These are phyloP conservation scores for Ricinus communis DNA, from an alignment of 345 rosid genomes.

Conservation along the genomic window DNA sequence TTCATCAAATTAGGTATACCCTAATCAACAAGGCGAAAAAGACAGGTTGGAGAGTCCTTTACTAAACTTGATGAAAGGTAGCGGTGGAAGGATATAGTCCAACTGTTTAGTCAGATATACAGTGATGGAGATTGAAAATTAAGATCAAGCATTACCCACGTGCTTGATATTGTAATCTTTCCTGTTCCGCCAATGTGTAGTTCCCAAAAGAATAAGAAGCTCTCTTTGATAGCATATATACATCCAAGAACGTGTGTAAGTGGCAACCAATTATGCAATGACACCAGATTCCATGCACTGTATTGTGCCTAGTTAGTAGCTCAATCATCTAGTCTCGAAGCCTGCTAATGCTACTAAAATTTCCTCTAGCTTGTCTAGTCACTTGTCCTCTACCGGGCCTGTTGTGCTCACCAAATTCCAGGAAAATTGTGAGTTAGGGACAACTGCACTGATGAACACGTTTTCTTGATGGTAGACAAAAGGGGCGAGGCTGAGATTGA, in stretches of 20 bases:
- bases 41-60: background rate
- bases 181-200: background rate
- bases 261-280: background rate
- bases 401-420: background rate
- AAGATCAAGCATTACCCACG: background rate
- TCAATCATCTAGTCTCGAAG: background rate
- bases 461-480: too few species aligned
- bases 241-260: background rate
- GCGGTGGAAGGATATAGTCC: background rate
- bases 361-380: background rate
- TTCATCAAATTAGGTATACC: too few species aligned
- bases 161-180: background rate
- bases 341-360: background rate
- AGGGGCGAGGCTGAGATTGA: slow-evolving; percentile 99
- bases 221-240: background rate
- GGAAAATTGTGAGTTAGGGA: background rate
- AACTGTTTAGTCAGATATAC: background rate
- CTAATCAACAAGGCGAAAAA: too few species aligned
- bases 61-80: background rate
- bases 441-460: background rate
- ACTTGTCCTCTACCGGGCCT: background rate
- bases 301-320: background rate
- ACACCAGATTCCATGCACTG: background rate
- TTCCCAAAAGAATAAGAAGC: background rate
- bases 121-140: background rate